phyloP scores from a whole-genome alignment of 139 green algal genomes.

The Chlamydomonas incerta region DNA sequence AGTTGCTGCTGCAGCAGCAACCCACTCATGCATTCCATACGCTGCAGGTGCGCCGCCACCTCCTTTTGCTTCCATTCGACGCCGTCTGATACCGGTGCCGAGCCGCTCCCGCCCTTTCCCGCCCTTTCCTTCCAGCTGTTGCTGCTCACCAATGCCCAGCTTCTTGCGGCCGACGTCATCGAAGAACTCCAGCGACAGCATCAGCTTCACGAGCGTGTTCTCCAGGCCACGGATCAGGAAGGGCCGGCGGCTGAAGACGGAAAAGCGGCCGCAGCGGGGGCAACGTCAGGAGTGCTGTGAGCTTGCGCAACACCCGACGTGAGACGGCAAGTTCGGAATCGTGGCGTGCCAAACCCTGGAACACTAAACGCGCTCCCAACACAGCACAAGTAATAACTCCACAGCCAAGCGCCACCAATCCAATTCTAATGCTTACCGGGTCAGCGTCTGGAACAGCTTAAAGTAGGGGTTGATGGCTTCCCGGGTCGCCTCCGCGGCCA shows the following conservation, averaged over 20 bases:
- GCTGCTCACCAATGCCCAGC: conserved; percentile 80
- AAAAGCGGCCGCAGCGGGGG: too few relatives aligned
- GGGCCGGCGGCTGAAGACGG: conserved; percentile 78
- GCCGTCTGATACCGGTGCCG: too few relatives aligned
- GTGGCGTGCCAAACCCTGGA: too few relatives aligned
- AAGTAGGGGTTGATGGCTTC: conserved; percentile 87
- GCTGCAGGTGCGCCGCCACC: too few relatives aligned
- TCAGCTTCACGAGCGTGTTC: conserved; percentile 90
- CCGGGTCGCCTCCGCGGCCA: conserved; percentile 62
- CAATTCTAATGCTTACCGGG: conserved; percentile 66
- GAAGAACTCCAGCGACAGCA: conserved; percentile 93
- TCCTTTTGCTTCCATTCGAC: too few relatives aligned
- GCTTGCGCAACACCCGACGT: too few relatives aligned
- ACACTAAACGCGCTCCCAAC: background rate
- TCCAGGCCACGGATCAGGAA: conserved; percentile 96
- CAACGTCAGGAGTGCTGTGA: too few relatives aligned
- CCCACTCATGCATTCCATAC: too few relatives aligned
- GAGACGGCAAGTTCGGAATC: too few relatives aligned
- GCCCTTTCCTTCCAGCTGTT: background rate
- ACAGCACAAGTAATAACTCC: background rate
- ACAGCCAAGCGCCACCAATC: background rate
- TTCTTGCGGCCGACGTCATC: conserved; percentile 78
- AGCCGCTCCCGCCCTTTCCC: too few relatives aligned
- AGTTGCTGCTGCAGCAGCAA: too few relatives aligned
- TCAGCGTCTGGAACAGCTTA: conserved; percentile 88